Base-by-base conservation (phyloP, 2,329 filamentous ascomycete genomes). In the Pseudocercospora crystallina region DNA sequence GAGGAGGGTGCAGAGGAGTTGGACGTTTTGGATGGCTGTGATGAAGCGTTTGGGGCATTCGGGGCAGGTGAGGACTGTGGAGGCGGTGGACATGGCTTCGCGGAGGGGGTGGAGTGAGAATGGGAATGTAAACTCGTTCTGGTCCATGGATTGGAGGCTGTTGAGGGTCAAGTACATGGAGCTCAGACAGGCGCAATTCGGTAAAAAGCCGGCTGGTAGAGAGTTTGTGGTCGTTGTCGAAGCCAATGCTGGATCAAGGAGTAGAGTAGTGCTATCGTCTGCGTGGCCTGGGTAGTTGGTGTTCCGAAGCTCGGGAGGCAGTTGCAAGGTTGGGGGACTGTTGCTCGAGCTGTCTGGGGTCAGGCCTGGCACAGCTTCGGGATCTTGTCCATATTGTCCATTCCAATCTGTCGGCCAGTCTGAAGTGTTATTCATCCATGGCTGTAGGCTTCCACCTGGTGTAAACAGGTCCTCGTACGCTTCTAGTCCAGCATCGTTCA, bases 121-220 rank as follows among this genome's bases (percentile, higher is more conserved):
- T 0, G 76, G 76, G 53, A 79, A 79, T 33, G 62, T 42, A 54
- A 72, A 67, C 26, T 63, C 47, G 35, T 51, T 32, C 17, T 59
- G 54, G 36, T 59, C 47, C 43, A 75, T 62, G 9, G 68, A 58
- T 53, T 74, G 70, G 13, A 79, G 66, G 36, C 67, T 69, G 13
- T 65, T 69, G 15, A 77, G 62, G 2, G 70, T 71, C 2, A 77
- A 65, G 57, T 76, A 77, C 48, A 74, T 71, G n/a, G 68, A 67
- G 8, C 71, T 71, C 31, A 77, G 70, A 53, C 76, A 78, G 43
- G 69, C 68, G 59, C 75, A 77, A 11, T 62, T 43, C 9, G 59
- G 55, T 10, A 61, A 14, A 26, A 56, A 35, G 61, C 51, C 20
- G 36, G 43, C 13, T 15, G 47, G 51, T n/a, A 49, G 39, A 45